These are phyloP conservation scores for Fusarium secorum DNA, from an alignment of 2,329 filamentous ascomycete genomes.

Conservation along the genomic window DNA sequence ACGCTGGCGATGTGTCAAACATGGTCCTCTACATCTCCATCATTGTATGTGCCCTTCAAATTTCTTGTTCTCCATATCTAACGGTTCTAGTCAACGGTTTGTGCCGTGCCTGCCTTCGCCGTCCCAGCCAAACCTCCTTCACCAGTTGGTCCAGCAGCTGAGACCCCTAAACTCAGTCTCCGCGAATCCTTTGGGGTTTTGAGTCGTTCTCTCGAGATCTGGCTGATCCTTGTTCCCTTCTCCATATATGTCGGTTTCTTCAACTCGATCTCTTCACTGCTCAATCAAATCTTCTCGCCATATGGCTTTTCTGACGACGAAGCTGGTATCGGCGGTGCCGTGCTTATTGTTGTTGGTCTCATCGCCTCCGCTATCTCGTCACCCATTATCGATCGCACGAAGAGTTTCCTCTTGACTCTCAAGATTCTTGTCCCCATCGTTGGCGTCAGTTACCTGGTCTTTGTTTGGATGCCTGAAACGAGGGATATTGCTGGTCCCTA, in stretches of 20 bases:
- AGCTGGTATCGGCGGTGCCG: constrained; percentile 86
- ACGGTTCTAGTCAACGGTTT: constrained; percentile 50
- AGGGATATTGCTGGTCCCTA: constrained; percentile 73
- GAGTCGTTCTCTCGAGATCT: constrained; percentile 71
- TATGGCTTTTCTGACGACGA: constrained; percentile 85
- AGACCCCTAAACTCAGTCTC: constrained; percentile 63
- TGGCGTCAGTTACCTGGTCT: constrained; percentile 74
- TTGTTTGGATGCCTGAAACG: constrained; percentile 78
- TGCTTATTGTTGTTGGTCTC: constrained; percentile 90
- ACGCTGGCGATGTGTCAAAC: constrained; percentile 71
- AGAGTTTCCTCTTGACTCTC: constrained; percentile 77
- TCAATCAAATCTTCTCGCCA: constrained; percentile 89
- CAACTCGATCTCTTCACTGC: constrained; percentile 86
- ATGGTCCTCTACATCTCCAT: constrained; percentile 88
- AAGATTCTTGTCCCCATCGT: constrained; percentile 79
- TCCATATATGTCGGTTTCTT: constrained; percentile 88
- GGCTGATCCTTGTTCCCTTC: constrained; percentile 83
- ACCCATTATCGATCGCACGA: constrained; percentile 85
- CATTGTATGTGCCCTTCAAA: constrained; percentile 64
- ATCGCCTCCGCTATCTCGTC: constrained; percentile 77
- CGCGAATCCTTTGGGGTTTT: constrained; percentile 62
- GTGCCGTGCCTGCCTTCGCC: constrained; percentile 79
- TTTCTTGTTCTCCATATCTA: constrained; percentile 5
- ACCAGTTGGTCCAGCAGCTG: constrained; percentile 74
- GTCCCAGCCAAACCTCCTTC: constrained; percentile 79